Base-by-base conservation (phyloP, 352 stramenopile species). In the Phytophthora agathidicida region DNA sequence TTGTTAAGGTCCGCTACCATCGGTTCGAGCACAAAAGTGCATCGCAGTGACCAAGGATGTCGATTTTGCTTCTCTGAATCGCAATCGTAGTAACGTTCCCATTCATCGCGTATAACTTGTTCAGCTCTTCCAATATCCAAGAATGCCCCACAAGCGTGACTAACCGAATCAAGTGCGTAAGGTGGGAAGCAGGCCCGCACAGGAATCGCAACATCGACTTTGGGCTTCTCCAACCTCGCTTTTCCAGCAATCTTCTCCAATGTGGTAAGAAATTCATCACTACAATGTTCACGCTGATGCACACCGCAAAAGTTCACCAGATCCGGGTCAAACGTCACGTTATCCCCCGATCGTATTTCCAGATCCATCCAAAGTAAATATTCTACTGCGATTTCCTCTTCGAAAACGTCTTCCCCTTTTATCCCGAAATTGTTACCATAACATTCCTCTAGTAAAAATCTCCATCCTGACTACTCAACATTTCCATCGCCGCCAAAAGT, bases 21-120 rank as follows among this genome's bases (percentile, higher is more conserved):
- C 17, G 53, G 42, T 20, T 55, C 42, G 7, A 62, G 24, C 32
- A 62, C 53, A n/a, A 55, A 62, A 19, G 26, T 43, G 24, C 24
- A 47, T n/a, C 10, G 42, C 23, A 55, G 10, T 7, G 7, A 24
- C 10, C 24, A 7, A 19, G 17, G n/a, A 2, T 31, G 8, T 14
- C 35, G 16, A 14, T 31, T 3, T 45, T 39, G 20, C 23, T 36
- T 33, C 11, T 33, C 11, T 47, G 5, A n/a, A 22, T 20, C 13
- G 28, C 7, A 30, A 23, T 20, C 7, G 13, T 33, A 0, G 3
- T 28, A 28, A 57, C 10, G 11, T 11, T 46, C 32, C 52, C 52
- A 54, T 11, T 54, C 11, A 3, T 16, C 11, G 22, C 23, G 17
- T 20, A 53, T 39, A 1, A 9, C 7, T 3, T 2, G 32, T 16